A percentile compares a stretch with the other conserved stretches of the same genome.
Conservation (phyloP, 2,329 filamentous ascomycete genomes). For the Cytospora chrysosperma region DNA sequence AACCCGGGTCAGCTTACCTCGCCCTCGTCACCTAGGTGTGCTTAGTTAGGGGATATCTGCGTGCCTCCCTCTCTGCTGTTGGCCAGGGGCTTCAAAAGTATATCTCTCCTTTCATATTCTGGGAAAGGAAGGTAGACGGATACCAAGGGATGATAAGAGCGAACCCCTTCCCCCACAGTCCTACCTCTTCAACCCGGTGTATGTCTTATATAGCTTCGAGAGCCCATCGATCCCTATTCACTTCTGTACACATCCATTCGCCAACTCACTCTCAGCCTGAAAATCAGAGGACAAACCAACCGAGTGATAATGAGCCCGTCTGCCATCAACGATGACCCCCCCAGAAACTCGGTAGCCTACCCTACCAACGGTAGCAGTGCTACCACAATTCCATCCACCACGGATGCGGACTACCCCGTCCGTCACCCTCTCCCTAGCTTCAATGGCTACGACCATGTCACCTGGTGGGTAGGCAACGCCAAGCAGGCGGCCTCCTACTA, state of each 20-base stretch:
- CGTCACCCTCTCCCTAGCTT: slow-evolving; percentile 57
- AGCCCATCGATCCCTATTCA: background rate
- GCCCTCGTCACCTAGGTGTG: background rate
- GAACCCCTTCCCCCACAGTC: background rate
- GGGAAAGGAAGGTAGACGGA: background rate
- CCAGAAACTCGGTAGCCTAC: slow-evolving; percentile 44
- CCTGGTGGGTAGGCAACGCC: slow-evolving; percentile 96
- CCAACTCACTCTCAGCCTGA: background rate
- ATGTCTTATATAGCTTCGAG: background rate
- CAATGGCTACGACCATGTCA: slow-evolving; percentile 86
- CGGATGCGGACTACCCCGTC: slow-evolving; percentile 55
- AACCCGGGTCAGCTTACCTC: background rate
- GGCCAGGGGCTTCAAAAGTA: background rate
- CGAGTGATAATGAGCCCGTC: slow-evolving; percentile 57
- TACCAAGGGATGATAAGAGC: background rate
- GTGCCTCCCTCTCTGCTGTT: background rate
- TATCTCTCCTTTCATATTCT: background rate
- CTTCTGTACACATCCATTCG: background rate
- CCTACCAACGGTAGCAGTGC: slow-evolving; percentile 27
- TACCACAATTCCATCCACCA: slow-evolving; percentile 33
- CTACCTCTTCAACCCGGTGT: background rate
- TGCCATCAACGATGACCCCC: slow-evolving; percentile 49
- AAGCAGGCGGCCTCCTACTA: slow-evolving; percentile 94
- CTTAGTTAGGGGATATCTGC: slow-evolving; percentile 16
- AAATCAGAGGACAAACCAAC: slow-evolving; percentile 7